phyloP scores from a whole-genome alignment of 352 stramenopile genomes.

The Phytophthora pinifolia region DNA sequence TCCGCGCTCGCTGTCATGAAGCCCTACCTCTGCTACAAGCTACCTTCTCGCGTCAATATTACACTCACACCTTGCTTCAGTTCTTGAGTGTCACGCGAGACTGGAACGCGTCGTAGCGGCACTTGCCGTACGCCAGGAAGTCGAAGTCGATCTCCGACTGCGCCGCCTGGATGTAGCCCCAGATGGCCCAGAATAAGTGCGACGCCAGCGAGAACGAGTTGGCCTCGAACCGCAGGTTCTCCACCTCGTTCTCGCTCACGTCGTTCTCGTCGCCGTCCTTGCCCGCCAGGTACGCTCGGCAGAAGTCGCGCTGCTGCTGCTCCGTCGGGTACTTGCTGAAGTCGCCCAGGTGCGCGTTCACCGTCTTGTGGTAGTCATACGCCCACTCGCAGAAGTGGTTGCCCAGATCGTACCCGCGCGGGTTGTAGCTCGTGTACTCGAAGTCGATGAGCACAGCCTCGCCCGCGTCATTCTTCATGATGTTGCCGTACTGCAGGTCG shows the following conservation, averaged over 20 bases:
- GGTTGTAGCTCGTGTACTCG: slow-evolving; percentile 94
- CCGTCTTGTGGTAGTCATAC: slow-evolving; percentile 83
- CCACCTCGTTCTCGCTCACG: slow-evolving; percentile 58
- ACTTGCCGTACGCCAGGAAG: slow-evolving; percentile 85
- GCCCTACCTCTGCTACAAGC: slow-evolving; percentile 22
- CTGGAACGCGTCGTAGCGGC: slow-evolving; percentile 74
- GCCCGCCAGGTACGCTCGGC: slow-evolving; percentile 61
- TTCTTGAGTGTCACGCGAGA: slow-evolving; percentile 54
- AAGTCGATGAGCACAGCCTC: slow-evolving; percentile 91
- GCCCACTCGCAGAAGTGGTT: slow-evolving; percentile 93
- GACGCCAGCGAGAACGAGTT: slow-evolving; percentile 86
- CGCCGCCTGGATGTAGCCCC: slow-evolving; percentile 88
- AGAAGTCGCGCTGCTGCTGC: slow-evolving; percentile 71
- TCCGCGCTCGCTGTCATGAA: background rate
- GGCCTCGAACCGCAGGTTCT: slow-evolving; percentile 62
- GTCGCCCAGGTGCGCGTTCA: slow-evolving; percentile 75
- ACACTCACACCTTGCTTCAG: slow-evolving; percentile 11
- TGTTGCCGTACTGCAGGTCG: slow-evolving; percentile 93
- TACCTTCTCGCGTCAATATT: slow-evolving; percentile 35
- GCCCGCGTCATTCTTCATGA: slow-evolving; percentile 72
- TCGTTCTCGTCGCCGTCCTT: slow-evolving; percentile 38
- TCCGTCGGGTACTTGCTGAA: slow-evolving; percentile 72
- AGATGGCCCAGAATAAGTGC: slow-evolving; percentile 91
- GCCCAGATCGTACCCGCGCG: slow-evolving; percentile 87
- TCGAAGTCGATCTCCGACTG: slow-evolving; percentile 94